Percentiles rank a stretch among this genome's conserved stretches.
Conservation (phyloP, 306 rosid genomes). For the Vachellia pachyceras region DNA sequence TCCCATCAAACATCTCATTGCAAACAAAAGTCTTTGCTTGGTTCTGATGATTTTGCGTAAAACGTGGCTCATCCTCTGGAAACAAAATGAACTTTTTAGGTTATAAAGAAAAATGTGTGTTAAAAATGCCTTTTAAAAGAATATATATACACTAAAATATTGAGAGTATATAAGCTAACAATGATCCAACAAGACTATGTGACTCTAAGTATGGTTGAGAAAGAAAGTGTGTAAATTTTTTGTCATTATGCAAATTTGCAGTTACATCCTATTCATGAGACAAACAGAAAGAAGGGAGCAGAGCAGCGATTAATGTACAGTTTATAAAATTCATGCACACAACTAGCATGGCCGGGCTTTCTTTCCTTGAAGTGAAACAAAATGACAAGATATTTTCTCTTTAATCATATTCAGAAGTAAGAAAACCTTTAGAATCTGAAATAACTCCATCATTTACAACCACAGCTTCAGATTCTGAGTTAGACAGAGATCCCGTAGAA, state of each 20-base stretch:
- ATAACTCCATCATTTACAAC: conserved; percentile 55
- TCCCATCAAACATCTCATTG: conserved; percentile 69
- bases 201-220: background rate
- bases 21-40: conserved; percentile 68
- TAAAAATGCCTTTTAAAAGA: background rate
- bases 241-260: conserved; percentile 5
- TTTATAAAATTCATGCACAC: conserved; percentile 1
- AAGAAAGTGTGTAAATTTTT: background rate
- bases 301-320: conserved; percentile 10
- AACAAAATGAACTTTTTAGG: conserved; percentile 26
- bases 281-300: background rate
- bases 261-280: conserved; percentile 3
- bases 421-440: conserved; percentile 61
- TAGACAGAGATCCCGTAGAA: conserved; percentile 53
- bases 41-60: conserved; percentile 53
- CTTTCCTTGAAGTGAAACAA: background rate
- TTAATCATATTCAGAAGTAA: conserved; percentile 16
- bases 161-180: conserved; percentile 12
- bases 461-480: conserved; percentile 49
- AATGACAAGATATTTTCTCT: background rate
- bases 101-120: conserved; percentile 9
- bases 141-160: background rate
- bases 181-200: conserved; percentile 13
- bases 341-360: background rate
- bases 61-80: conserved; percentile 62